phyloP scores from a whole-genome alignment of 805 yeast species.

The Candida patagonica region DNA sequence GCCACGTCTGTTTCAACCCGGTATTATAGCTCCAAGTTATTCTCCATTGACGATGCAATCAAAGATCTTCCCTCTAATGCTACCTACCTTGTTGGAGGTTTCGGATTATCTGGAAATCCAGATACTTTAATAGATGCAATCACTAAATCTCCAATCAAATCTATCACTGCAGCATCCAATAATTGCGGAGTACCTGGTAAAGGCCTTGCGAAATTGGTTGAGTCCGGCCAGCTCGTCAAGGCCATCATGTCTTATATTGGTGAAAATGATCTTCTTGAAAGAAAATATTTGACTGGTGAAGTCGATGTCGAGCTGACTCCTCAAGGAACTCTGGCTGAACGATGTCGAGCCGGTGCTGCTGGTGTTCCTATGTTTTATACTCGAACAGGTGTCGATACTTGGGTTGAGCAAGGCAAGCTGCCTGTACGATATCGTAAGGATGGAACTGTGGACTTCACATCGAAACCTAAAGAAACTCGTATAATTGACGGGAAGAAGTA shows the following conservation, averaged over 20 bases:
- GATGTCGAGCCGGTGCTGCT: conserved; percentile 37
- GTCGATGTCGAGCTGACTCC: conserved; percentile 36
- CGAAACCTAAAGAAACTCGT: conserved; percentile 32
- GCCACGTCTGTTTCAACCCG: too few relatives aligned
- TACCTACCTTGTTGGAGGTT: conserved; percentile 35
- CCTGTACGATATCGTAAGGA: conserved; percentile 31
- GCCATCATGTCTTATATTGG: conserved; percentile 38
- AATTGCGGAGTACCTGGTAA: conserved; percentile 36
- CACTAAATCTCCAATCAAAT: conserved; percentile 24
- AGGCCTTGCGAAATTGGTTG: conserved; percentile 33
- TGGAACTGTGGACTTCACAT: conserved; percentile 29
- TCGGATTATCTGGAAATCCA: conserved; percentile 37
- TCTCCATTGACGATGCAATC: conserved; percentile 11
- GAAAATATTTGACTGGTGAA: conserved; percentile 31
- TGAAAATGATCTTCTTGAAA: conserved; percentile 33
- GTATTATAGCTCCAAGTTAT: neutral
- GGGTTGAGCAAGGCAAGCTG: conserved; percentile 36
- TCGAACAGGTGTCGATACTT: conserved; percentile 39
- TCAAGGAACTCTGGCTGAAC: conserved; percentile 37
- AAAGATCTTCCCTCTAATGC: conserved; percentile 21
- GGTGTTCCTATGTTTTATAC: conserved; percentile 39
- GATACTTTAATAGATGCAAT: conserved; percentile 34
- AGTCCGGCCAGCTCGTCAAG: conserved; percentile 33
- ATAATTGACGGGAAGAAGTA: conserved; percentile 32
- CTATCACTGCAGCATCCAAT: conserved; percentile 36